phyloP scores from a whole-genome alignment of 176 grass and related monocot genomes.

The Musa troglodytarum region DNA sequence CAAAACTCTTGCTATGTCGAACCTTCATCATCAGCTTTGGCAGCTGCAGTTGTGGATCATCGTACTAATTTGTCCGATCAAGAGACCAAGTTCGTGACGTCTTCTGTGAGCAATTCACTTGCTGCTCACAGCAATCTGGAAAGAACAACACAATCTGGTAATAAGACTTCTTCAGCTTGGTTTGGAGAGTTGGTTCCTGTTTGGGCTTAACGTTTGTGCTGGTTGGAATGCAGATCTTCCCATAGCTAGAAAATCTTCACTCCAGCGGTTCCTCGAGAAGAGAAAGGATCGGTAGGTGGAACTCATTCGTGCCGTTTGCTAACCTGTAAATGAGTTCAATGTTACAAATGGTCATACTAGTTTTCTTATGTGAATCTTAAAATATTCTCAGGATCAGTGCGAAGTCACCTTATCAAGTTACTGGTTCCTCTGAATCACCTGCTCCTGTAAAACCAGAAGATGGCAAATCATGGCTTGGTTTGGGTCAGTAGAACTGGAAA shows the following conservation, averaged over 20 bases:
- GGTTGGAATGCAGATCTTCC: constrained; percentile 34
- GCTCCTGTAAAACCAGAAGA: not conserved
- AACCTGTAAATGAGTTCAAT: not conserved
- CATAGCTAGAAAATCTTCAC: constrained; percentile 45
- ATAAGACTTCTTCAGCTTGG: not conserved
- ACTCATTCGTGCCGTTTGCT: too few relatives aligned
- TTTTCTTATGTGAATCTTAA: too few relatives aligned
- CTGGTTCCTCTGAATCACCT: not conserved
- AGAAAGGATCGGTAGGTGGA: constrained; percentile 54
- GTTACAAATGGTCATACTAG: not conserved
- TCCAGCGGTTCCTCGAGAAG: constrained; percentile 64
- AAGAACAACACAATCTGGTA: not conserved
- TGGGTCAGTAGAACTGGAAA: not conserved
- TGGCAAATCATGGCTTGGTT: not conserved
- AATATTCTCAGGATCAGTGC: not conserved
- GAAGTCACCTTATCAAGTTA: not conserved
- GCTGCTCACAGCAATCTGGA: not conserved
- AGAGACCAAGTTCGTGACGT: not conserved
- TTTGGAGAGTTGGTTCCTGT: too few relatives aligned
- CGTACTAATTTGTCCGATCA: not conserved
- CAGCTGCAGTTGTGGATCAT: not conserved
- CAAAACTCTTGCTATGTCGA: not conserved
- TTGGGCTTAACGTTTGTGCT: not conserved
- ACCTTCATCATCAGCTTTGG: not conserved
- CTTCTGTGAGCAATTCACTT: not conserved